A percentile compares a stretch with the other conserved stretches of the same genome.
Conservation (phyloP, 139 green algal genomes). For the Dunaliella primolecta region DNA sequence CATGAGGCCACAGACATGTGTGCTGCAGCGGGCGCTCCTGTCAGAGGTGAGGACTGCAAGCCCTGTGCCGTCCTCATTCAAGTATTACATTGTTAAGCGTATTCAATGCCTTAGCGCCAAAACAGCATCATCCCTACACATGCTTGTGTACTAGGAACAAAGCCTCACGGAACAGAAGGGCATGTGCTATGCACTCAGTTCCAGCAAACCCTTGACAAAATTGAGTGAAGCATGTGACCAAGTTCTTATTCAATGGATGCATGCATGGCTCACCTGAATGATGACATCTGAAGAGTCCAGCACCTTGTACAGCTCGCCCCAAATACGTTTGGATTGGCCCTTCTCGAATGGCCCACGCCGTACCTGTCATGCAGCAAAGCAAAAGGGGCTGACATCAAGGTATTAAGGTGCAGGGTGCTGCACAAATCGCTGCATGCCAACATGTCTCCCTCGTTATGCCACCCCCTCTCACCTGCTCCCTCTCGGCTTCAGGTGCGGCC, state of each 20-base stretch:
- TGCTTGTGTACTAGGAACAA: no score
- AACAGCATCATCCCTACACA: no score
- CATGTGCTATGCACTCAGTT: no score
- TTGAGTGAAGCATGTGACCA: no score
- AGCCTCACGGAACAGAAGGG: no score
- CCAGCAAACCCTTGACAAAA: no score
- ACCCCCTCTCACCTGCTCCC: not conserved
- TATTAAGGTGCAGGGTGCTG: not conserved
- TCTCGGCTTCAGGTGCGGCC: not conserved
- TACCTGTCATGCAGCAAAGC: not conserved
- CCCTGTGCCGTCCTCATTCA: no score
- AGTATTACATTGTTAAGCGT: no score
- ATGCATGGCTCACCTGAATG: conserved; percentile 80
- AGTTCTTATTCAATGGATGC: no score
- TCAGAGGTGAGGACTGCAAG: conserved; percentile 17
- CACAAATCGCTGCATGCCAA: not conserved
- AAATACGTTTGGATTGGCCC: conserved; percentile 96
- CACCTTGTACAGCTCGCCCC: conserved; percentile 99
- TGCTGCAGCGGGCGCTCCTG: conserved; percentile 27
- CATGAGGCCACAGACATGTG: conserved; percentile 14
- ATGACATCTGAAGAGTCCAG: conserved; percentile 96
- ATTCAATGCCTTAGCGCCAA: no score
- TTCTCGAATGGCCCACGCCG: conserved; percentile 83
- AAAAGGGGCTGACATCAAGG: not conserved
- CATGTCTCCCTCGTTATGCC: not conserved